Evolutionary conservation across 306 rosid species (phyloP), one percentile per base, ranked within the genome.

Genomic region (Senna tora): DNA sequence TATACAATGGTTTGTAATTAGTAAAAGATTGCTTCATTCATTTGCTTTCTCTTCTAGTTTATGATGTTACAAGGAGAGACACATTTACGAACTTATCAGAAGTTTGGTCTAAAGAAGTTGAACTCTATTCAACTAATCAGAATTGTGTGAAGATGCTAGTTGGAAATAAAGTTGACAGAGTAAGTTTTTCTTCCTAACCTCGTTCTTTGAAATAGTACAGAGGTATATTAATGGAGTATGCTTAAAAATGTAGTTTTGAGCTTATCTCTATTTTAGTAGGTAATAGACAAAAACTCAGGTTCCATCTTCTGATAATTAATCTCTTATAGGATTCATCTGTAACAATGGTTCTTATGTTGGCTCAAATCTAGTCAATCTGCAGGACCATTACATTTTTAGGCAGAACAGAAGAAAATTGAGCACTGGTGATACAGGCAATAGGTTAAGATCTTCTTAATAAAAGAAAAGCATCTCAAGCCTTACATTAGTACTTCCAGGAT

Each of bases 161-260:
- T 32, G 99, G 99, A 54, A 95, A 95, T 53, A 95, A 95, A 87
- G 96, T 95, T 77, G 99, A 95, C 67, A 84, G 84, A 56, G 99
- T 95, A 86, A 88, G 91, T 77, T 81, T 77, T 50, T 21, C 56
- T 21, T 74, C 49, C 66, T 66, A 25, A 13, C 71, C 39, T 69
- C 52, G 38, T 49, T 62, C 13, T 68, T 72, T 21, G 36, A 66
- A 67, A n/a, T 67, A 56, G 12, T 51, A 4, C 59, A 61, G 54
- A 75, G 47, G 21, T 17, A 72, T 73, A 67, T 67, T 53, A 67
- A 42, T 46, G 56, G 16, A 42, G 8, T 49, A 54, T 20, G 30
- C 53, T 51, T 22, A 78, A 49, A 28, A 51, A 53, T 20, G 8
- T 54, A 45, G 16, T 15, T 80, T 53, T 49, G 64, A 65, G 20